Base-by-base conservation (phyloP, 202 grass and related monocot species). In the Carex sylvatica region DNA sequence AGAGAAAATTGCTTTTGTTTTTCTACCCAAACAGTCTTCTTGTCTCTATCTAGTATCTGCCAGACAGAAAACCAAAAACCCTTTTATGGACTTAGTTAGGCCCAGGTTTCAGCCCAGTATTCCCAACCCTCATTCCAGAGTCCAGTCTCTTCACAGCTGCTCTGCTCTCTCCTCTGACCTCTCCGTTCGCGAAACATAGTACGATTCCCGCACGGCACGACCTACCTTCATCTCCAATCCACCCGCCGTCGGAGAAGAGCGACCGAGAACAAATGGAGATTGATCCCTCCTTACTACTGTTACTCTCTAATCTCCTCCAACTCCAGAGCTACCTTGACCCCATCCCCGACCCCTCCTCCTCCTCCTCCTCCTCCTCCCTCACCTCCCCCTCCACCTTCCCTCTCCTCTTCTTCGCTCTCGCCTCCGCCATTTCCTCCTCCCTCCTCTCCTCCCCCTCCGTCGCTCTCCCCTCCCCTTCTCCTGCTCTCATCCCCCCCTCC, bases 231-330 rank as follows among this genome's bases (percentile, higher is more conserved):
- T 42, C 38, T 52, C 71, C 70, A 20, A 51, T 4, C 24, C 11
- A 11, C 3, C 70, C 70, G 54, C 13, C 13, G 49, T 18, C 72
- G 49, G 6, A 54, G 14, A 55, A 31, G 70, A 70, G 66, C 65
- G 6, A 36, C 30, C 6, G 2, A 31, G 14, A 36, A 36, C 9
- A 22, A 69, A 76, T 56, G 72, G 72, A 75, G 26, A 56, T 56
- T 16, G 72, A 76, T 10, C 51, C 72, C 0, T 55, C 72, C 15
- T 31, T 76, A 5, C 72, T 76, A 7, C 72, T 76, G 0, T 30
- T 76, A 15, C 72, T 76, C 78, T 52, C 42, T 14, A 61, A 81
- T n/a, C 40, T 66, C 44, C 40, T 66, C 78, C 78, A 81, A 15
- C 31, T 81, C 16, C 58, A 81, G 28, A 23, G n/a, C 31, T 46